Evolutionary conservation across 305 asterid genomes (phyloP), one percentile per base, ranked within the genome.

Genomic region (Fraxinus floribunda): DNA sequence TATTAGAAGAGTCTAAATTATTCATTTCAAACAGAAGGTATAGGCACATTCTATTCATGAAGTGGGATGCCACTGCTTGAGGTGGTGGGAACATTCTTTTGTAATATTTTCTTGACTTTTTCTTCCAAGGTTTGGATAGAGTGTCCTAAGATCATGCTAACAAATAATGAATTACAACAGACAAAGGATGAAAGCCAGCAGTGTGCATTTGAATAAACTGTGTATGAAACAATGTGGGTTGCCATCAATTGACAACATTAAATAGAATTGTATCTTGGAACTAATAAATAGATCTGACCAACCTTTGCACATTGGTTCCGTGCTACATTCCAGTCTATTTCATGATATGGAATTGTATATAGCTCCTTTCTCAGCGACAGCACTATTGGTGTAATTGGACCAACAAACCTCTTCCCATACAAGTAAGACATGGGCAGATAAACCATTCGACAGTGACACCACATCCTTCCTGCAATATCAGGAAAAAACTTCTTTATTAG

Each of bases 241-340:
- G 16, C 52, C 52, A 41, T 10, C 52, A 41, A 55, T 16, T 55
- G 64, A 55, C 3, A 55, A 55, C 64, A 55, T 55, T 5, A n/a
- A 34, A 34, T 34, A 34, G 36, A 34, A 34, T 34, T 34, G 36
- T 34, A 34, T 34, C 36, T 34, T 34, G 64, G 64, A 55, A 55
- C 24, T 55, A 55, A 55, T n/a, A n/a, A 55, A 1, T 7, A 38
- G 68, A 76, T 35, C 20, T 29, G 22, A 6, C 52, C 5, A 9
- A 90, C 93, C 91, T 86, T 84, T 0, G 91, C 90, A 77, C 90
- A 88, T 0, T 85, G 81, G 72, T 85, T 84, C 77, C 91, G 74
- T 24, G 92, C 91, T 79, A 46, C 80, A 57, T 86, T 84, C 94
- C 94, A 90, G 64, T 88, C 78, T 2, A 86, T 89, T 70, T 84